Evolutionary conservation across 2,329 filamentous ascomycete genomes (phyloP), one percentile per base, ranked within the genome.

Genomic region (Stachybotrys echinatus): DNA sequence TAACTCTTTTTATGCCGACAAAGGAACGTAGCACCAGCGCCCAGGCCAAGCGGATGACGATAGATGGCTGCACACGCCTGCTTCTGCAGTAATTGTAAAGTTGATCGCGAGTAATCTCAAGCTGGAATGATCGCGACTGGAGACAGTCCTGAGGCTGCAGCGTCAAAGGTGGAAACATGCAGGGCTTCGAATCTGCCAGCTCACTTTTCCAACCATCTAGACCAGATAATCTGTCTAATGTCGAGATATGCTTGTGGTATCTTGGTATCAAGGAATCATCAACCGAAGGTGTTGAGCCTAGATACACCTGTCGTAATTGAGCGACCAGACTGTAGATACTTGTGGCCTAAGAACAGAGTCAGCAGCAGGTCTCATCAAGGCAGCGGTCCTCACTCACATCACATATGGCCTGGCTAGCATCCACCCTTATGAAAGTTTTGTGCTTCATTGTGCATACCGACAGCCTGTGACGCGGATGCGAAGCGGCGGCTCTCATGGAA

Each of bases 1-100:
- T 73, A 7, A 83, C 74, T 12, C 74, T 71, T 20, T 76, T 68
- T 17, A 70, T 70, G 2, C 77, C 77, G 3, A 78, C 73, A 54
- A 81, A 84, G 1, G 73, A 70, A 2, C 79, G 74, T 0, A 84
- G 65, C 0, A 83, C 69, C 19, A 85, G 65, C 0, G 73, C 78
- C 81, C 81, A 85, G 0, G 81, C 80, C n/a, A 81, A 71, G 21
- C 78, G 74, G 4, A 85, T 67, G 4, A 83, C 66, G 0, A 77
- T 73, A 0, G 76, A 71, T 0, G 75, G 62, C 0, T 73, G 73
- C 3, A 80, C 66, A 8, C 66, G 7, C 52, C 67, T 42, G 68
- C 67, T 45, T 0, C 56, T 49, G 48, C 65, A 67, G 43, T 81
- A 81, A 8, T 71, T 66, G 10, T 74, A 68, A 2, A 80, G 56